Conservation (phyloP, 345 rosid genomes). For the Salix koriyanagi region DNA sequence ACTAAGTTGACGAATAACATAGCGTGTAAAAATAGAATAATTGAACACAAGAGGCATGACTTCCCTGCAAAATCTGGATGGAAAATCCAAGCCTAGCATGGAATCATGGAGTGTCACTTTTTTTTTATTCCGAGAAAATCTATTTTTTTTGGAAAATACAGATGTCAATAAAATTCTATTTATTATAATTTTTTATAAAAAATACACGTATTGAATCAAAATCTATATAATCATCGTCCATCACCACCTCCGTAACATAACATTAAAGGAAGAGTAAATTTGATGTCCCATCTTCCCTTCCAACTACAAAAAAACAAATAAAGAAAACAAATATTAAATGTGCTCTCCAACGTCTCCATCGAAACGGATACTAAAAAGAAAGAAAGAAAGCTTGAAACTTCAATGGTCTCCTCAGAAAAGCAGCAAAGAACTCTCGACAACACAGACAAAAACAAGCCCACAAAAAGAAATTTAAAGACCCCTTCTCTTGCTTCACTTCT, state of each 20-base stretch:
- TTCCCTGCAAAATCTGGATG: not conserved
- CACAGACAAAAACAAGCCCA: conserved; percentile 11
- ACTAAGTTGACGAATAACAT: too few species aligned
- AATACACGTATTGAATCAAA: too few species aligned
- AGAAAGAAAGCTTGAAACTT: not conserved
- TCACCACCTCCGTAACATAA: not conserved
- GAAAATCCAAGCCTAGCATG: not conserved
- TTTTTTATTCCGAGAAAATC: too few species aligned
- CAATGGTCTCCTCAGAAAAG: conserved; percentile 17
- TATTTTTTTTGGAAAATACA: too few species aligned
- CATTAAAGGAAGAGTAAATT: not conserved
- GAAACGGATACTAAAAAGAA: conserved; percentile 15
- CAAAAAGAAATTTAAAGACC: not conserved
- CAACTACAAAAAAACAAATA: not conserved
- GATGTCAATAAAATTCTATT: too few species aligned
- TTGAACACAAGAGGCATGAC: too few species aligned
- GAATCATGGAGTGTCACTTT: too few species aligned
- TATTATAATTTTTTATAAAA: too few species aligned
- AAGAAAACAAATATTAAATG: not conserved
- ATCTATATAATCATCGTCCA: not conserved
- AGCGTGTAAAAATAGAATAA: too few species aligned
- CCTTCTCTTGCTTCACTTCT: not conserved
- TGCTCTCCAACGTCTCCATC: conserved; percentile 20
- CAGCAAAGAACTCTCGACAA: conserved; percentile 22
- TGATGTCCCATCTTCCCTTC: not conserved